Evolutionary conservation across 192 early-diverging fungal genomes (phyloP).

Genomic region (Backusella macrospora): DNA sequence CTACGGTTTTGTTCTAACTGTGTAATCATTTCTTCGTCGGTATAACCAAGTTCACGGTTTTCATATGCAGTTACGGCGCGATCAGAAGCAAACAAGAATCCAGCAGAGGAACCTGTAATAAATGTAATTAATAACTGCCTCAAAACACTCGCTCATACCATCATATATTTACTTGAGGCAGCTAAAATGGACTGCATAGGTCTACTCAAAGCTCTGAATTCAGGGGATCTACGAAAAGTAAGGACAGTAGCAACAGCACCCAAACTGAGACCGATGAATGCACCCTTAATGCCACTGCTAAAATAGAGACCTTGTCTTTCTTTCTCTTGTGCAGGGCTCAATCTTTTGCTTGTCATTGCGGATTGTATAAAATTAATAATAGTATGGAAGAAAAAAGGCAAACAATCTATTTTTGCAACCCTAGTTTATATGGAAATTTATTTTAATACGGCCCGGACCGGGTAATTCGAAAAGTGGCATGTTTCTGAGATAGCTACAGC

Average conservation of each 20-base stretch:
- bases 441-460: constrained; percentile 6
- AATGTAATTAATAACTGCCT: neutral
- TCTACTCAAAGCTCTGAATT: constrained; percentile 33
- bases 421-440: constrained; percentile 4
- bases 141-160: neutral
- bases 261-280: constrained; percentile 42
- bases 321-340: constrained; percentile 33
- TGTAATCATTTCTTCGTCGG: constrained; percentile 34
- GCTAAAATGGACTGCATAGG: constrained; percentile 42
- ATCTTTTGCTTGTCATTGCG: neutral
- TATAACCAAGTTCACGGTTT: constrained; percentile 39
- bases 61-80: constrained; percentile 37
- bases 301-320: constrained; percentile 27
- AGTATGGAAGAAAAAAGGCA: constrained; percentile 1
- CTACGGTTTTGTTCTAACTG: neutral
- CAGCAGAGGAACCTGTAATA: constrained; percentile 36
- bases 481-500: constrained; percentile 1
- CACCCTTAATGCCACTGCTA: constrained; percentile 40
- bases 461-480: constrained; percentile 12
- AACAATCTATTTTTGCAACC: neutral
- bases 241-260: constrained; percentile 41
- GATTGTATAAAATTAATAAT: neutral
- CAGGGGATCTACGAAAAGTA: constrained; percentile 36
- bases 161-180: constrained; percentile 34
- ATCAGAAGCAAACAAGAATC: constrained; percentile 42